phyloP scores from a whole-genome alignment of 2,329 filamentous ascomycete genomes.

The Ceratocystis smalleyi region DNA sequence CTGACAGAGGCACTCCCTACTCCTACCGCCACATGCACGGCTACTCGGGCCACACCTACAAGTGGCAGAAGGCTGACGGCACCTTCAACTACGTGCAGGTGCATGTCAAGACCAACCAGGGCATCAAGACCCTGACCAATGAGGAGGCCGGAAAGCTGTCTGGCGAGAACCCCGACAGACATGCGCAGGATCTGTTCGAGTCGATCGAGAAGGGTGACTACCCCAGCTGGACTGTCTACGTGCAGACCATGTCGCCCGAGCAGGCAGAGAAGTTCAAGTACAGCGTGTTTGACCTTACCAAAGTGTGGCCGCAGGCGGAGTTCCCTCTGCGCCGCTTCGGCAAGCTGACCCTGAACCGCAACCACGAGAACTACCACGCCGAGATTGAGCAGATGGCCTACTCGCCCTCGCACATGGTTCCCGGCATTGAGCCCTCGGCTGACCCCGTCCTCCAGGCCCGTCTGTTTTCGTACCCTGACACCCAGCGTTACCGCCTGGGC shows the following conservation, averaged over 20 bases:
- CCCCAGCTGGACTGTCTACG: constrained; percentile 47
- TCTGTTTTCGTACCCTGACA: constrained; percentile 46
- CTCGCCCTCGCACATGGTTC: constrained; percentile 47
- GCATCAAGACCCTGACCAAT: constrained; percentile 43
- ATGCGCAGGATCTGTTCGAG: constrained; percentile 48
- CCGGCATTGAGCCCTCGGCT: constrained; percentile 45
- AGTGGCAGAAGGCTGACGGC: constrained; percentile 50
- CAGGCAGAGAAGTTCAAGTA: constrained; percentile 45
- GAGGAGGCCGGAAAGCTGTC: constrained; percentile 40
- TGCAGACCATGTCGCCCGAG: constrained; percentile 47
- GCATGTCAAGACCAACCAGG: constrained; percentile 48
- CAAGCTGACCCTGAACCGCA: constrained; percentile 48
- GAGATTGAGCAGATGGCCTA: constrained; percentile 56
- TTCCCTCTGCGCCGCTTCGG: constrained; percentile 47
- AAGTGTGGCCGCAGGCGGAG: constrained; percentile 50
- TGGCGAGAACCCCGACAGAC: constrained; percentile 44
- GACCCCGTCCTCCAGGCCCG: constrained; percentile 48
- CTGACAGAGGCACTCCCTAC: constrained; percentile 49
- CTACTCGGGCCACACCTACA: constrained; percentile 52
- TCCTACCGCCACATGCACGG: constrained; percentile 52
- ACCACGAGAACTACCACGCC: constrained; percentile 50
- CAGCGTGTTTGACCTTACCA: constrained; percentile 55
- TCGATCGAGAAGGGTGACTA: constrained; percentile 45
- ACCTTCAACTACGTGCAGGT: constrained; percentile 51
- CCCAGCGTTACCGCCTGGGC: constrained; percentile 47